Percentiles rank a stretch among this genome's conserved stretches.
Conservation (phyloP, 202 grass and related monocot species). For the Tripidium arundinaceum region DNA sequence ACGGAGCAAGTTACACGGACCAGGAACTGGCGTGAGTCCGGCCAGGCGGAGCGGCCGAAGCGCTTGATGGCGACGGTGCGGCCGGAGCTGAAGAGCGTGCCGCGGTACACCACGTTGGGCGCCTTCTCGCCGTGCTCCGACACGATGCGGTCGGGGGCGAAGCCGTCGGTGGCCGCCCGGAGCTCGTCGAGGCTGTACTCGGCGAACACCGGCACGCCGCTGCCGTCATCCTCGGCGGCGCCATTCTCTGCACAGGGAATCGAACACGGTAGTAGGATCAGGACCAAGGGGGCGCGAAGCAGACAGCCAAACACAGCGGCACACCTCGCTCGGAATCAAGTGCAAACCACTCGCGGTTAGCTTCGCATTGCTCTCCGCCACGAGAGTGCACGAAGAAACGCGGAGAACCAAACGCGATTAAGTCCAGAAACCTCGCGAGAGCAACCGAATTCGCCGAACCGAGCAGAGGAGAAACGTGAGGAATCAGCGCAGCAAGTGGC, state of each 20-base stretch:
- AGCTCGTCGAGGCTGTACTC: constrained; percentile 84
- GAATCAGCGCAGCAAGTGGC: constrained; percentile 20
- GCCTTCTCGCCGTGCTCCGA: constrained; percentile 95
- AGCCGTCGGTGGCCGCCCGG: constrained; percentile 64
- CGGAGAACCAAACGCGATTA: neutral
- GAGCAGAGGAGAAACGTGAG: neutral
- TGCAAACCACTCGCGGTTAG: neutral
- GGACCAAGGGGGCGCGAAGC: neutral
- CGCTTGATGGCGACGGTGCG: constrained; percentile 74
- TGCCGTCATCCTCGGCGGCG: constrained; percentile 37
- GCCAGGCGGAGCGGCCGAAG: constrained; percentile 74
- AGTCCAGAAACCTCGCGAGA: neutral
- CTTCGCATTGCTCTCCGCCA: constrained; percentile 11
- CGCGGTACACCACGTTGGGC: constrained; percentile 82
- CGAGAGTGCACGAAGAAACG: neutral
- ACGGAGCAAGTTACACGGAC: constrained; percentile 21
- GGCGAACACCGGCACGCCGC: constrained; percentile 48
- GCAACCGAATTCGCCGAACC: constrained; percentile 7
- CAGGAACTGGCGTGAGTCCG: constrained; percentile 79
- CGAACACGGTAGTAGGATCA: constrained; percentile 22
- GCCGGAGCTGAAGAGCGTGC: constrained; percentile 65
- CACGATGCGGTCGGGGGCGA: constrained; percentile 71
- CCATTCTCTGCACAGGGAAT: constrained; percentile 49
- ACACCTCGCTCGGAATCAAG: neutral
- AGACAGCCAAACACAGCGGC: neutral